Conservation (phyloP, 805 yeast genomes). For the Wickerhamiella parazyma region DNA sequence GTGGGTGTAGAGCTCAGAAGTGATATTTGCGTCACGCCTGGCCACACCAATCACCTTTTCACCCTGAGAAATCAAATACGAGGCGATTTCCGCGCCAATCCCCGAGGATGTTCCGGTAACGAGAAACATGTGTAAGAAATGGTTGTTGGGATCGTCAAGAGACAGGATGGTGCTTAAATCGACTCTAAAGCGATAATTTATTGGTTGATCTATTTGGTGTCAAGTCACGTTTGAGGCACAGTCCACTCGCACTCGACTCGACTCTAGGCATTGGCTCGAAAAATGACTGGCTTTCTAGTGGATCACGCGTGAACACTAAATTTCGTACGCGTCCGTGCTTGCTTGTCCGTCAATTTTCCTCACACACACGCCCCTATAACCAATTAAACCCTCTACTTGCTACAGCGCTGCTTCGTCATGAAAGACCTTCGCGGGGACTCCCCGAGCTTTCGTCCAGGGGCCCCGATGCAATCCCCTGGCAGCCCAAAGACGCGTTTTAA, state of each 20-base stretch:
- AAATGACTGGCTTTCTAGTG: no score
- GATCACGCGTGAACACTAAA: no score
- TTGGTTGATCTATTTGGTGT: no score
- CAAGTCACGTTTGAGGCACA: no score
- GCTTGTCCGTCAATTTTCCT: no score
- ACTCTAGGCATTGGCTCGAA: no score
- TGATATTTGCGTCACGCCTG: constrained; percentile 40
- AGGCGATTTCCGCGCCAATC: constrained; percentile 67
- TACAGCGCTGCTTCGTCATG: constrained; percentile 1
- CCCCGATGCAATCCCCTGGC: neutral
- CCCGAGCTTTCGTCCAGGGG: constrained; percentile 5
- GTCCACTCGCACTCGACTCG: no score
- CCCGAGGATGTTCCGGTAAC: constrained; percentile 33
- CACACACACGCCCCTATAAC: no score
- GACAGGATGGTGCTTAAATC: no score
- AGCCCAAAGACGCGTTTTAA: neutral
- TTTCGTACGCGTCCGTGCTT: no score
- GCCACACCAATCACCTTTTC: constrained; percentile 57
- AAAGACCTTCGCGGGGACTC: constrained; percentile 10
- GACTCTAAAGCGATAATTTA: no score
- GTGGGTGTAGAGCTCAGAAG: constrained; percentile 26
- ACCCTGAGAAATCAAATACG: constrained; percentile 31
- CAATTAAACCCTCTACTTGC: neutral
- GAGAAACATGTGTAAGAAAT: constrained; percentile 10
- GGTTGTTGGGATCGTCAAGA: no score